Evolutionary conservation across 768 basidiomycete genomes (phyloP), one percentile per base, ranked within the genome.

Genomic region (Suillus tomentosus): DNA sequence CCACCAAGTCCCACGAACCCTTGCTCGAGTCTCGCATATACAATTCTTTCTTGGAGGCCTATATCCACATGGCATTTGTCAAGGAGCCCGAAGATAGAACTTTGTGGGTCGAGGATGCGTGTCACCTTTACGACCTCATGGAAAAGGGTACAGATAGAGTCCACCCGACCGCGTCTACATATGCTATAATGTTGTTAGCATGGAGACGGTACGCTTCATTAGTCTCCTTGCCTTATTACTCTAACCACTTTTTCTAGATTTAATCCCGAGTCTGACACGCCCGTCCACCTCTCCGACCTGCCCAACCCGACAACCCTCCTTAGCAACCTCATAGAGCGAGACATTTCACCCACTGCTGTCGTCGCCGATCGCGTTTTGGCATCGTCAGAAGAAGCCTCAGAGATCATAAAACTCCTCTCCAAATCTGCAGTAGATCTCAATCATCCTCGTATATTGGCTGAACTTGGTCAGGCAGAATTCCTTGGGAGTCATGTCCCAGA

Each of bases 31-130:
- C 70, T 3, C 77, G 80, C 19, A 64, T 84, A 36, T 90, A 90
- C 74, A 89, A 92, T 72, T 79, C 84, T 11, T 85, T 94, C 68
- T 74, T 94, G 27, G 79, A 82, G 47, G 86, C 88, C 0, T 92
- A 89, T 67, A 63, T 89, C 34, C 78, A 81, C 45, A 84, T 88
- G 83, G 87, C 87, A 3, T 74, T 71, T 13, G 66, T 73, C 7
- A 81, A 82, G 67, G 85, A 86, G 40, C 69, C 74, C 3, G 71
- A 76, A 1, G 78, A 82, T 45, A 76, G 76, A 57, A 76, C 72
- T 1, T 73, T 80, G 37, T 94, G 94, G 92, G 61, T 88, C 3
- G 82, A 86, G 31, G 81, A 87, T 37, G 82, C 85, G 0, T 87
- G 84, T 82, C 75, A 76, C 11, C 78, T 95, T 15, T 91, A 88